Evolutionary conservation across 257 asterid genomes (phyloP), one percentile per base, ranked within the genome.

Genomic region (Solanum ahanhuiri): DNA sequence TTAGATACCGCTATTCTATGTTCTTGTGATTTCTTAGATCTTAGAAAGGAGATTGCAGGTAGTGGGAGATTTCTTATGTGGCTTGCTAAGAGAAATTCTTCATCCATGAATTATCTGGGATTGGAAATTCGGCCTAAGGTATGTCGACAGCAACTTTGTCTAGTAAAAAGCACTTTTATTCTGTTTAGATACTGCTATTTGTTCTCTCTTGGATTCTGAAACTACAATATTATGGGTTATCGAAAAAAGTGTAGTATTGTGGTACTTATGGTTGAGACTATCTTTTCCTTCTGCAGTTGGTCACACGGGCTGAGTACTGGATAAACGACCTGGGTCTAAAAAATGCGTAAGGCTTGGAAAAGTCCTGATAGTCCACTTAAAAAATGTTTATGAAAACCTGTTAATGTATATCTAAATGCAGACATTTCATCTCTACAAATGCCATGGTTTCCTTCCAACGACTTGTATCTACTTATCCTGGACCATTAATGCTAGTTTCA

Each of bases 81-180:
- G 96, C 96, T 91, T 58, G 98, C 99, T 43, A 93, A 92, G 88
- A 88, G 87, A 88, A 90, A 92, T 91, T 79, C 89, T 2, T 88
- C 79, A 54, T 89, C 90, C 86, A 93, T 92, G 86, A 96, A 95
- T 88, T 93, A 90, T 91, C 91, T 96, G 83, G 99, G 99, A 86
- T 83, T 96, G 91, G 99, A 96, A 92, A 96, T 96, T 90, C 95
- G 98, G 76, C 95, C 91, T 75, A 96, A 93, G 89, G 99, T 96
- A 95, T 58, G 94, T 83, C 28, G 51, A 54, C 9, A 85, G 20
- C 71, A 81, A 77, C 88, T 58, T 58, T 28, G 83, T 82, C 69
- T 75, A 76, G 75, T 84, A 57, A 28, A 83, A 58, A 30, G 63
- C 58, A 31, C 45, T 88, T 85, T 75, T 67, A 69, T 87, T 71